phyloP scores from a whole-genome alignment of 2,329 filamentous ascomycete species.

The Alternaria viburni region DNA sequence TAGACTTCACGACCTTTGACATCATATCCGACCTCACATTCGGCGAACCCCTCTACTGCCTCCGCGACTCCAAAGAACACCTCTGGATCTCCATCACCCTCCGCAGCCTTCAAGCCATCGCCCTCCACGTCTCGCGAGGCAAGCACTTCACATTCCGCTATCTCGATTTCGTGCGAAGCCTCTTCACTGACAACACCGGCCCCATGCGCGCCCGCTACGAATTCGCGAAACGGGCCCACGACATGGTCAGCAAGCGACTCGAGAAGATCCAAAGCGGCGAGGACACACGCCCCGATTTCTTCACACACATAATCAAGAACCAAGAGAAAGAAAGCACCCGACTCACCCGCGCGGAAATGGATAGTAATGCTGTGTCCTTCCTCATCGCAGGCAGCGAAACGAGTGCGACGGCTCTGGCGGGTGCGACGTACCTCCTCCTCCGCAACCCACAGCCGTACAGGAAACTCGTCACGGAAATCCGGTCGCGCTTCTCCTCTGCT shows the following conservation, averaged over 20 bases:
- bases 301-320: slow-evolving; percentile 32
- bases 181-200: slow-evolving; percentile 18
- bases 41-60: slow-evolving; percentile 40
- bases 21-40: slow-evolving; percentile 42
- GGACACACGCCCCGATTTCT: slow-evolving; percentile 32
- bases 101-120: slow-evolving; percentile 10
- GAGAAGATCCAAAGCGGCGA: slow-evolving; percentile 16
- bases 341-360: slow-evolving; percentile 41
- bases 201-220: slow-evolving; percentile 14
- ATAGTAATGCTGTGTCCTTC: slow-evolving; percentile 41
- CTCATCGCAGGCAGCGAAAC: slow-evolving; percentile 55
- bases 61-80: slow-evolving; percentile 36
- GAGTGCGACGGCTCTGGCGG: slow-evolving; percentile 53
- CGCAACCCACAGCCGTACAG: slow-evolving; percentile 19
- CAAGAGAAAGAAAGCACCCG: slow-evolving; percentile 19
- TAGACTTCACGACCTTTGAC: slow-evolving; percentile 20
- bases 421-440: slow-evolving; percentile 52
- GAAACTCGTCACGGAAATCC: slow-evolving; percentile 32
- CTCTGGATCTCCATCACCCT: slow-evolving; percentile 37
- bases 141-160: slow-evolving; percentile 26
- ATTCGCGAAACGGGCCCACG: slow-evolving; percentile 21
- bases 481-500: slow-evolving; percentile 23
- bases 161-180: slow-evolving; percentile 15
- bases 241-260: slow-evolving; percentile 27
- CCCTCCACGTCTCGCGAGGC: slow-evolving; percentile 18